These are phyloP conservation scores for Stropharia rugosoannulata DNA, from an alignment of 768 basidiomycete genomes.

Conservation along the genomic window DNA sequence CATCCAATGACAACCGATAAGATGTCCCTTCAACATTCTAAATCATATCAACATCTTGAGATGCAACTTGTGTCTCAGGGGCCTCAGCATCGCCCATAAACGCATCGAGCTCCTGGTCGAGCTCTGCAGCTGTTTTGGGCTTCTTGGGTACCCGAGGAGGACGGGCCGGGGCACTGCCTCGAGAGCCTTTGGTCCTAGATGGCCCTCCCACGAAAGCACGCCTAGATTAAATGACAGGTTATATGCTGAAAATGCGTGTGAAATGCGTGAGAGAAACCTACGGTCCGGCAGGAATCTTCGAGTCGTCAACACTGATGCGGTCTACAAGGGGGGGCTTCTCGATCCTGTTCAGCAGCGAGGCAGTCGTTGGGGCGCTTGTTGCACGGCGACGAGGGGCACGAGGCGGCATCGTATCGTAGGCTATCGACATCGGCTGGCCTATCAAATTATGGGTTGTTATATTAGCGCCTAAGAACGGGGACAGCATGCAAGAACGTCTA, in stretches of 20 bases:
- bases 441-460: not conserved
- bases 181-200: constrained; percentile 31
- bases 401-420: constrained; percentile 51
- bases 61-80: constrained; percentile 18
- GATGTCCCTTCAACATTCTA: not conserved
- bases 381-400: constrained; percentile 45
- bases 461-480: not conserved
- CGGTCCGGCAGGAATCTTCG: constrained; percentile 35
- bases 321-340: constrained; percentile 72
- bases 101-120: constrained; percentile 87
- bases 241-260: not conserved
- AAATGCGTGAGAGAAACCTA: constrained; percentile 22
- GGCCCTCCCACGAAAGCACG: constrained; percentile 42
- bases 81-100: constrained; percentile 69
- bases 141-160: constrained; percentile 37
- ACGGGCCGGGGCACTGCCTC: constrained; percentile 9
- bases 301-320: constrained; percentile 54
- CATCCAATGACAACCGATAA: not conserved
- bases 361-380: constrained; percentile 49
- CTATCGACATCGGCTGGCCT: constrained; percentile 81
- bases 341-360: constrained; percentile 72
- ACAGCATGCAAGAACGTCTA: not conserved
- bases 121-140: constrained; percentile 75
- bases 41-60: constrained; percentile 17
- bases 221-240: constrained; percentile 14